Base-by-base conservation (phyloP, 2,329 filamentous ascomycete species). In the Leptographium radiaticola region DNA sequence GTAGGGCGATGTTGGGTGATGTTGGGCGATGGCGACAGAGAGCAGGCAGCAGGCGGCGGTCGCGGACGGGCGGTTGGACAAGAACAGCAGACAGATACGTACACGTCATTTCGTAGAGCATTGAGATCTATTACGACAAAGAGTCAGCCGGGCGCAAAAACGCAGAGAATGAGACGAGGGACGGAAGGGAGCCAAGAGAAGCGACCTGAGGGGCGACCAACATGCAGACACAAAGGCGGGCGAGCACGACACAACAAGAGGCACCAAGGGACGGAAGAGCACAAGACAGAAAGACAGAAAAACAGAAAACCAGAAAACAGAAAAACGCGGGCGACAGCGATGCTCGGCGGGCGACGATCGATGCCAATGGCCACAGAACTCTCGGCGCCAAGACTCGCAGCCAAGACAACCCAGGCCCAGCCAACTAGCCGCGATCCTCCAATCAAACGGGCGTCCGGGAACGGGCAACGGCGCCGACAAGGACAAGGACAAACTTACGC, bases 41-140 rank as follows among this genome's bases (percentile, higher is more conserved):
- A 5, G 25, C n/a, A 36, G 39, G 15, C 39, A 42, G 15, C 39
- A 42, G 39, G 16, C 39, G n/a, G 39, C 34, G 34, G 25, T 25
- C 25, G 25, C 25, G 25, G 25, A 25, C 25, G 25, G 25, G 25
- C 25, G 25, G 25, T 25, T 20, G 16, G 16, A 38, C 33, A 49
- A 36, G 25, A 25, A 25, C 25, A 25, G 13, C 33, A 38, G 33
- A 36, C 6, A 38, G n/a, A 51, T 56, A 59, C 59, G 30, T 60
- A 60, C 59, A 61, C 59, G 59, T 64, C 65, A 65, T 66, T 67
- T 57, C 62, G 61, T 53, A 67, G 60, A 59, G 65, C 63, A 59
- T 66, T 59, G 57, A 66, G 64, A 57, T 56, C 65, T 67, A 62
- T 59, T 56, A 63, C 59, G 62, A 65, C 59, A 65, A 63, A 63